Evolutionary conservation across 305 asterid genomes (phyloP).

Genomic region (Petunia hybrid): DNA sequence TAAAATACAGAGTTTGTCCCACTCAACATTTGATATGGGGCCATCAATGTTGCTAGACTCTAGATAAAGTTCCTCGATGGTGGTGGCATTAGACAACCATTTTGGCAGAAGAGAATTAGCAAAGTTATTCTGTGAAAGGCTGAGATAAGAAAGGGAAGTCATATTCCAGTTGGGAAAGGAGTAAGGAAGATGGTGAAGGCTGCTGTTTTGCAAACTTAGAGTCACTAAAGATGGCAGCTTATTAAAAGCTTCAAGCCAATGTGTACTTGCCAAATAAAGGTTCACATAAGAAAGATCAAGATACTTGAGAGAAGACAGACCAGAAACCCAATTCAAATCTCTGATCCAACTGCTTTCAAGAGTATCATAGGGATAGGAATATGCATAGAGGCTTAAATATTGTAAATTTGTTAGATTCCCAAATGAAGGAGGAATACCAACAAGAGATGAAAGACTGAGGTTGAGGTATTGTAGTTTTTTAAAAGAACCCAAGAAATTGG

Average conservation of each 20-base stretch:
- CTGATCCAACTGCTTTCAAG: constrained; percentile 1
- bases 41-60: neutral
- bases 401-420: constrained; percentile 38
- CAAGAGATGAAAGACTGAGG: constrained; percentile 38
- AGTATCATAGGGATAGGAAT: neutral
- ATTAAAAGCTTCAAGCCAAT: constrained; percentile 43
- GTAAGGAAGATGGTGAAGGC: constrained; percentile 35
- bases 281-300: constrained; percentile 37
- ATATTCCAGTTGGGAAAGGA: constrained; percentile 39
- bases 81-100: constrained; percentile 39
- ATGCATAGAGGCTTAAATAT: constrained; percentile 40
- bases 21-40: neutral
- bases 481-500: constrained; percentile 38
- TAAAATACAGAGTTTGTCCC: neutral
- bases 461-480: neutral
- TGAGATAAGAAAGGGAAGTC: constrained; percentile 42
- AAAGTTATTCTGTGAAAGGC: constrained; percentile 36
- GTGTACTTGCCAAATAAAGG: constrained; percentile 24
- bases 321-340: constrained; percentile 38
- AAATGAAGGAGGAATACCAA: constrained; percentile 37
- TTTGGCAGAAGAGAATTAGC: constrained; percentile 42
- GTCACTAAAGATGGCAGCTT: constrained; percentile 40
- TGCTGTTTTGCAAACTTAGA: constrained; percentile 38
- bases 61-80: constrained; percentile 29
- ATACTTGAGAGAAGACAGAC: constrained; percentile 39